Percentiles rank a stretch among this genome's conserved stretches.
These are phyloP conservation scores for sweet orange (Citrus sinensis) DNA, from an alignment of 345 rosid genomes.

Conservation along the genomic window DNA sequence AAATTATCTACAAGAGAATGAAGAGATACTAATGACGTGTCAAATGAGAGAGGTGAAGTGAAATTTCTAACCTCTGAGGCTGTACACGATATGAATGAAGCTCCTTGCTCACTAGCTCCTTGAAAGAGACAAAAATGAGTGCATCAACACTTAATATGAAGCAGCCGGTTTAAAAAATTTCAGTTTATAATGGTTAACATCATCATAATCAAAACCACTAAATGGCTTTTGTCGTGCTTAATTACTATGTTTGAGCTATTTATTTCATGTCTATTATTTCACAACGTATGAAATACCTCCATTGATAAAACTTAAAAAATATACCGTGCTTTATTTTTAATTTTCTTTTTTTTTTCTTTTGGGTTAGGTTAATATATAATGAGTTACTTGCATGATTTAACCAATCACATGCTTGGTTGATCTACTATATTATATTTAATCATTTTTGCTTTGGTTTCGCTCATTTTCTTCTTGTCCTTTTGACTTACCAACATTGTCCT, in stretches of 20 bases:
- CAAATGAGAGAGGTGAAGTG: not conserved
- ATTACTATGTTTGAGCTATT: constrained; percentile 9
- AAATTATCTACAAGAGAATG: not conserved
- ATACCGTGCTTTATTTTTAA: too few species aligned
- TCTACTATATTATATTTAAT: not conserved
- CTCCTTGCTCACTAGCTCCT: constrained; percentile 8
- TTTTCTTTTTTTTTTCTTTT: not conserved
- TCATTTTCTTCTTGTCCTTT: constrained; percentile 14
- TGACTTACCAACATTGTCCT: constrained; percentile 3
- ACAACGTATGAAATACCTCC: not conserved
- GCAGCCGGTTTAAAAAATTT: not conserved
- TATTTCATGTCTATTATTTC: not conserved
- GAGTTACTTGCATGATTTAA: not conserved
- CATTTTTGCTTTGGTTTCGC: not conserved
- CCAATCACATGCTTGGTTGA: not conserved
- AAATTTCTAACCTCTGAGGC: constrained; percentile 17
- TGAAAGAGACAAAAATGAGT: constrained; percentile 2
- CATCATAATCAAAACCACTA: not conserved
- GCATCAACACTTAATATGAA: not conserved
- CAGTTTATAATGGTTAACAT: not conserved
- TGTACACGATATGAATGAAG: constrained; percentile 10
- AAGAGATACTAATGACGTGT: not conserved
- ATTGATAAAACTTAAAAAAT: not conserved
- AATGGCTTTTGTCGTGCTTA: not conserved
- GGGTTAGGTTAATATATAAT: too few species aligned